phyloP scores from a whole-genome alignment of 2,329 filamentous ascomycete genomes.

The Colletotrichum ledebouriae region DNA sequence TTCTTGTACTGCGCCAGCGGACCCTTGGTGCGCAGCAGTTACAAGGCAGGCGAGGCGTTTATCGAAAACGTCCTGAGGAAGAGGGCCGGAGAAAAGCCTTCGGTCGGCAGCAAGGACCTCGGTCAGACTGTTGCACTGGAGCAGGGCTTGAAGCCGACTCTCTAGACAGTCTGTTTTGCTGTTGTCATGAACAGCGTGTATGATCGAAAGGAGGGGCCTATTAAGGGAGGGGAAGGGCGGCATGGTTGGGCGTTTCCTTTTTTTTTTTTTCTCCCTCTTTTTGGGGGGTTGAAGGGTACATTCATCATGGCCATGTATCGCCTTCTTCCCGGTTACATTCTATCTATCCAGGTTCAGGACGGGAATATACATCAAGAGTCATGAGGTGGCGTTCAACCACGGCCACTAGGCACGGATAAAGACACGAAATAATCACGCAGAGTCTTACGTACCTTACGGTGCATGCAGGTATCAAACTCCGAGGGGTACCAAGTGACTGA shows the following conservation, averaged over 20 bases:
- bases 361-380: not conserved
- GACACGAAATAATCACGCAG: conserved; percentile 11
- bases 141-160: conserved; percentile 44
- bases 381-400: conserved; percentile 36
- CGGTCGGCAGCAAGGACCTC: conserved; percentile 49
- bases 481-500: too few relatives aligned
- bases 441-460: too few relatives aligned
- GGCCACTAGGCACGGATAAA: conserved; percentile 6
- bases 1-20: conserved; percentile 97
- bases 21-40: conserved; percentile 91
- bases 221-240: not conserved
- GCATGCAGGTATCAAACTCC: not conserved
- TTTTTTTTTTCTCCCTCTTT: too few relatives aligned
- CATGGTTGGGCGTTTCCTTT: conserved; percentile 36
- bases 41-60: conserved; percentile 98
- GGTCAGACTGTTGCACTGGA: conserved; percentile 58
- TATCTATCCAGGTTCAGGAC: conserved; percentile 2
- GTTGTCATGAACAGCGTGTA: conserved; percentile 13
- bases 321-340: conserved; percentile 25
- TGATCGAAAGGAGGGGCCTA: conserved; percentile 7
- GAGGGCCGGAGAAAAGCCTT: conserved; percentile 65
- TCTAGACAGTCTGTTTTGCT: not conserved
- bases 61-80: conserved; percentile 98
- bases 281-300: conserved; percentile 22
- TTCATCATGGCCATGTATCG: conserved; percentile 36